Evolutionary conservation across 2,329 filamentous ascomycete species (phyloP), one percentile per base, ranked within the genome.

Genomic region (Bisporella sp.): DNA sequence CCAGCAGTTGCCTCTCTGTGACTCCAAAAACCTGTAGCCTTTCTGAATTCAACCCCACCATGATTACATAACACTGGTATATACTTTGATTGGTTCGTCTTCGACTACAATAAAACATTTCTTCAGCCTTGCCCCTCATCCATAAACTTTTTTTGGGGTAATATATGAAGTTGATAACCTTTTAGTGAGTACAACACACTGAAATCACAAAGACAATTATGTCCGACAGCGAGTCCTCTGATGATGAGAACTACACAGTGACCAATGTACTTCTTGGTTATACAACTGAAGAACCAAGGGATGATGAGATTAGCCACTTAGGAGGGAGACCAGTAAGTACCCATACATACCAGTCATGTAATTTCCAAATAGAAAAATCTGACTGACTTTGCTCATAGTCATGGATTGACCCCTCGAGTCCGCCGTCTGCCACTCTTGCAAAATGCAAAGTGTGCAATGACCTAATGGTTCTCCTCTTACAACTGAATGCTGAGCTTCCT

Each of bases 221-320:
- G 35, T 37, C 35, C 8, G 89, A 96, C 61, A 95, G 88, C 65
- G 91, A 96, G 62, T 89, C 85, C 1, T 92, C 88, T 0, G 72
- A 74, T 37, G 87, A 81, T 41, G 84, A 82, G 50, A 77, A 82
- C 11, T 89, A 82, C 54, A 85, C 83, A 13, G 85, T 89, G 67
- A 97, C 93, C 5, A 89, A 87, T 58, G 90, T 96, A 2, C 79
- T 96, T 1, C 78, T 99, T 9, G 93, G 93, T 4, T 99, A 95
- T 67, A 87, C 89, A 3, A 87, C 87, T 1, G 82, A 84, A 64
- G 88, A 95, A 49, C 47, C 64, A 40, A 11, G 85, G 84, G 49
- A 89, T 56, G 92, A 99, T 67, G 78, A 80, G 9, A 85, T 95
- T 63, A 96, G 89, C 68, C 88, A 92, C 59, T 74, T 99, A 8